Evolutionary conservation across 2,329 filamentous ascomycete species (phyloP), one percentile per base, ranked within the genome.

Genomic region (Pleomassaria siparia): DNA sequence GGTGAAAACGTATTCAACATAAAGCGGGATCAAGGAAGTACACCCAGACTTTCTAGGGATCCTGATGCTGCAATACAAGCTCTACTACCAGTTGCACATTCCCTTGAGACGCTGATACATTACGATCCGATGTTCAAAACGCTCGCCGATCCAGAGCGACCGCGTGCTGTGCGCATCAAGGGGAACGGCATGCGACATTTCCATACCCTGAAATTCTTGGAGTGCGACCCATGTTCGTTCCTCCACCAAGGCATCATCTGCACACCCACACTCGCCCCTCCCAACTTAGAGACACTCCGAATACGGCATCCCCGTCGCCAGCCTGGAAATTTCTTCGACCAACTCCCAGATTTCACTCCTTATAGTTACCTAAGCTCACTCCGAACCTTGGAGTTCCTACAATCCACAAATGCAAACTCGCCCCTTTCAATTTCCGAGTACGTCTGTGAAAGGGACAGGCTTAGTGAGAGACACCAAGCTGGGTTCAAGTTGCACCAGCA

Each of bases 1-100:
- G 67, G 67, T 16, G 69, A 71, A 44, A 69, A 69, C 20, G 56
- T 64, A 1, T 61, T 56, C 50, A 66, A 68, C 22, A 49, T 56
- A 22, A 15, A 20, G 1, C 42, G 47, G 1, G 47, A 49, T 12
- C 43, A 50, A 9, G 26, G 44, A n/a, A 11, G 51, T 3, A 41
- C 50, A 5, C 59, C 63, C 0, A 42, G 47, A 8, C 44, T 69
- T 1, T 54, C 60, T 2, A 54, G 44, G 11, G 29, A 53, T 3
- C 51, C 60, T 1, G 15, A 32, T 8, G 58, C 43, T 1, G 47
- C 66, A 4, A 25, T 69, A 11, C 49, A 57, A 11, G 66, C 67
- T 26, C 46, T 71, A 3, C 40, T 45, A 2, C 49, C 49, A 6
- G 64, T 68, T 5, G 60, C 64, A 4, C 63, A 68, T 35, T 69